These are phyloP conservation scores for Cytospora leucostoma DNA, from an alignment of 2,329 filamentous ascomycete species.

Conservation along the genomic window DNA sequence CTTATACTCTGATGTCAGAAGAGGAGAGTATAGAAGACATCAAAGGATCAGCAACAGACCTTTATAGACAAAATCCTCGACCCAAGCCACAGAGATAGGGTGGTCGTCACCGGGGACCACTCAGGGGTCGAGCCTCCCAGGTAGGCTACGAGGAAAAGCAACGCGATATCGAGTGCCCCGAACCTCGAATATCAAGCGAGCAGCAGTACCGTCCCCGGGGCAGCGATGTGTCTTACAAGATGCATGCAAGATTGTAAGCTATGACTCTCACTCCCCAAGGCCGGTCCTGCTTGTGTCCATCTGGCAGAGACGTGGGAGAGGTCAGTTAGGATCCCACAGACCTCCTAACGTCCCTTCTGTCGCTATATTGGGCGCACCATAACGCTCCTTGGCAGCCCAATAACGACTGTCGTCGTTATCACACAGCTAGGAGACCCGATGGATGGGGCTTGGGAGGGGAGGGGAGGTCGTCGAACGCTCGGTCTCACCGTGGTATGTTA, in stretches of 20 bases:
- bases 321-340: neutral
- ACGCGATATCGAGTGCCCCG: neutral
- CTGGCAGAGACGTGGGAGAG: neutral
- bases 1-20: neutral
- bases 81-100: constrained; percentile 12
- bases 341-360: neutral
- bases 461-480: no score
- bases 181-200: neutral
- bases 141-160: neutral
- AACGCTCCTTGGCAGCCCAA: neutral
- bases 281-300: neutral
- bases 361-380: neutral
- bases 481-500: no score
- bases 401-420: neutral
- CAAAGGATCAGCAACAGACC: constrained; percentile 11
- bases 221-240: neutral
- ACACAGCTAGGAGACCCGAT: neutral
- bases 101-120: neutral
- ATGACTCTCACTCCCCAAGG: neutral
- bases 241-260: neutral
- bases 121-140: neutral
- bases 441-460: no score
- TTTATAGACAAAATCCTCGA: constrained; percentile 20
- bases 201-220: neutral
- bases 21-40: neutral